These are phyloP conservation scores for Fraxinus excelsior DNA, from an alignment of 257 asterid species.

Conservation along the genomic window DNA sequence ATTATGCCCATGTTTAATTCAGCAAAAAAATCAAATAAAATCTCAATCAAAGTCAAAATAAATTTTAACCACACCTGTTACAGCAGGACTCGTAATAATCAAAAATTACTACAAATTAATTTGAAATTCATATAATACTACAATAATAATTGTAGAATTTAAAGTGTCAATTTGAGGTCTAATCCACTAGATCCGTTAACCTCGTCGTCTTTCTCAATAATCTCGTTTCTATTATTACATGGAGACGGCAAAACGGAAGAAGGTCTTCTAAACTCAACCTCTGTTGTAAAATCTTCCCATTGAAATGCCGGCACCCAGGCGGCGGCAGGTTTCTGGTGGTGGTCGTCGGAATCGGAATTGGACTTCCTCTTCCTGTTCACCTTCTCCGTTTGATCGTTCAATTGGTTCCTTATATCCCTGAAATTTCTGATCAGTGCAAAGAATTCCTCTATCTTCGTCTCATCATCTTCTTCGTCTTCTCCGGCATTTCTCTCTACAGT, in stretches of 20 bases:
- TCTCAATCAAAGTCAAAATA: no score
- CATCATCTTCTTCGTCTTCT: background rate
- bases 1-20: no score
- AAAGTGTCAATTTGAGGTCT: conserved; percentile 6
- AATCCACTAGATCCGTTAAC: background rate
- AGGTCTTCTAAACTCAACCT: conserved; percentile 2
- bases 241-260: conserved; percentile 1
- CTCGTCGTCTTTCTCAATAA: background rate
- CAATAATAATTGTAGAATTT: background rate
- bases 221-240: background rate
- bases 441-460: conserved; percentile 7
- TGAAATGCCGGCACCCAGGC: background rate
- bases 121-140: background rate
- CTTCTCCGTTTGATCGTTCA: background rate
- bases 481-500: background rate
- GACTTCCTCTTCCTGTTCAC: background rate
- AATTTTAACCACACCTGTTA: background rate
- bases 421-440: background rate
- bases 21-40: no score
- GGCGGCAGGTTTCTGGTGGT: background rate
- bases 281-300: conserved; percentile 10
- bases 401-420: background rate
- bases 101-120: no score
- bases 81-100: no score
- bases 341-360: background rate